Evolutionary conservation across 306 rosid genomes (phyloP), one percentile per base, ranked within the genome.

Genomic region (Cucurbita pepo): DNA sequence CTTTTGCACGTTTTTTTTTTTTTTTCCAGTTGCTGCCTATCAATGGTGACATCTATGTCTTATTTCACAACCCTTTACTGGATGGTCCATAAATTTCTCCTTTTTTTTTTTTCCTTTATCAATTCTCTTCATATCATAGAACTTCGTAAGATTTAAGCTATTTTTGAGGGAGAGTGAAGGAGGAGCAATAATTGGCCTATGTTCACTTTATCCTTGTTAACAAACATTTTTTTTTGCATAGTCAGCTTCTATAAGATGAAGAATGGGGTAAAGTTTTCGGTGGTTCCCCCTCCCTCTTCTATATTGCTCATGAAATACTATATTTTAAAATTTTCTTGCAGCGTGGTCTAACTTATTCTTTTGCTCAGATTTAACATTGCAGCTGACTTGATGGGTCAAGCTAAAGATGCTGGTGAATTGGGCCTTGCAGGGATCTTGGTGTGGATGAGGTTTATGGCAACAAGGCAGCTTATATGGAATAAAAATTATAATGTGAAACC

Each of bases 361-460:
- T 79, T 76, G 61, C 69, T 58, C 92, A 94, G 99, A 78, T 94
- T 89, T 82, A 94, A 94, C 81, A 94, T 94, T 84, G 99, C 99
- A 16, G 89, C 96, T 14, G 97, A 91, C 81, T 84, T 94, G 84
- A 76, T 79, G 19, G 89, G 78, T 75, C 82, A 86, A 85, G 96
- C 97, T 71, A 94, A 84, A 83, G 86, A 83, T 48, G 84, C 88
- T 77, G 97, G 97, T 6, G 84, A 82, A 74, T 75, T 85, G 81
- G 99, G 97, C 72, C 82, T 94, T 69, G 95, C 92, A 0, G 97
- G 88, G 43, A 85, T 94, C 64, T 83, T 94, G 84, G 99, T 94
- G 74, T 94, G 99, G 99, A 89, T 91, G 97, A 87, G 99, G 81
- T 94, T 90, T 83, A 94, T 94, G 99, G 97, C 99, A 57, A 89